phyloP scores from a whole-genome alignment of 768 basidiomycete genomes.

The Hemileccinum rubropunctum region DNA sequence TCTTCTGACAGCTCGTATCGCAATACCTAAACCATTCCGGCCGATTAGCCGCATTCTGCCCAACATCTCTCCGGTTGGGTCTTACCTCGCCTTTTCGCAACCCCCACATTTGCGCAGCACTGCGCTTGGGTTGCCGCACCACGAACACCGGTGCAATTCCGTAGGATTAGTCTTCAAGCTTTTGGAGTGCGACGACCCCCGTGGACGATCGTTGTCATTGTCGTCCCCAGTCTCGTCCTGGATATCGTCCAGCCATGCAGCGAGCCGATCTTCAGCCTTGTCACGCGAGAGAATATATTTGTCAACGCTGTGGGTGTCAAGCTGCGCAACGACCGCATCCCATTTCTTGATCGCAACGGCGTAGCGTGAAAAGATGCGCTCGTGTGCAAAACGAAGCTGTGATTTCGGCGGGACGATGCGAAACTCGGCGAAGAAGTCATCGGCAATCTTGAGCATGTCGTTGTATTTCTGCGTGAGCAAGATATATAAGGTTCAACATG shows the following conservation, averaged over 20 bases:
- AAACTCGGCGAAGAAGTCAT: conserved; percentile 48
- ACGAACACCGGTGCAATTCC: conserved; percentile 56
- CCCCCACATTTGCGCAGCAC: conserved; percentile 47
- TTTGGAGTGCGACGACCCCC: conserved; percentile 33
- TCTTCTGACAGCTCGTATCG: conserved; percentile 38
- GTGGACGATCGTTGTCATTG: conserved; percentile 20
- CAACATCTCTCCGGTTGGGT: not conserved
- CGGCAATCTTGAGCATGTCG: conserved; percentile 44
- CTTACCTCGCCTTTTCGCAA: conserved; percentile 38
- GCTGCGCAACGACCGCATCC: conserved; percentile 38
- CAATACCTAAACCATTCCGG: conserved; percentile 38
- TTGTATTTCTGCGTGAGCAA: conserved; percentile 30
- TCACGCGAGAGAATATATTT: conserved; percentile 29
- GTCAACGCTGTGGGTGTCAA: conserved; percentile 29
- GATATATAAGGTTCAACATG: not conserved
- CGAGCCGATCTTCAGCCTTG: conserved; percentile 53
- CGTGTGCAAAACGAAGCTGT: conserved; percentile 48
- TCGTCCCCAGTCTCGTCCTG: conserved; percentile 32
- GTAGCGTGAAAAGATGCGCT: conserved; percentile 47
- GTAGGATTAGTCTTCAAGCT: conserved; percentile 35
- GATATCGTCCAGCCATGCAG: conserved; percentile 50
- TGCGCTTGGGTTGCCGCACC: conserved; percentile 60
- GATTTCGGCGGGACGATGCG: conserved; percentile 47
- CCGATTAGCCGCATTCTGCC: conserved; percentile 11
- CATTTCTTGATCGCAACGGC: conserved; percentile 45